A percentile compares a stretch with the other conserved stretches of the same genome.
These are phyloP conservation scores for Boletus sp. DNA, from an alignment of 768 basidiomycete genomes.

Conservation along the genomic window DNA sequence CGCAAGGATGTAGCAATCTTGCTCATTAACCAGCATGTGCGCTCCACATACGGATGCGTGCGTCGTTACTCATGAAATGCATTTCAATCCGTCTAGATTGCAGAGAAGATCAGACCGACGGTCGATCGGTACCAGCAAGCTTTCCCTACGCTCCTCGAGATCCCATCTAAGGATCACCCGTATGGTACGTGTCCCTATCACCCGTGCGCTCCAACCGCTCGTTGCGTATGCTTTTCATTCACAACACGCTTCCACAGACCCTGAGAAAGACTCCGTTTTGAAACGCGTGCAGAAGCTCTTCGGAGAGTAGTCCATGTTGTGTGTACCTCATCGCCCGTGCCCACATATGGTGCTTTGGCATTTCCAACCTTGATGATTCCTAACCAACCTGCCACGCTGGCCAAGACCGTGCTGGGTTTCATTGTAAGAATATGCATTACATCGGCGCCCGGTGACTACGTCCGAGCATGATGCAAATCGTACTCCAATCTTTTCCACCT, in stretches of 20 bases:
- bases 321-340: conserved; percentile 12
- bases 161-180: conserved; percentile 97
- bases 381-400: conserved; percentile 4
- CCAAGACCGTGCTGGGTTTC: conserved; percentile 24
- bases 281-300: conserved; percentile 96
- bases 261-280: conserved; percentile 91
- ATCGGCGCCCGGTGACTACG: conserved; percentile 17
- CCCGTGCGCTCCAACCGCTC: neutral
- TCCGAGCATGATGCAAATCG: conserved; percentile 13
- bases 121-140: conserved; percentile 95
- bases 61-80: conserved; percentile 9
- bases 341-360: conserved; percentile 5
- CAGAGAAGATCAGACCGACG: conserved; percentile 93
- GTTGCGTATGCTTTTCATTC: conserved; percentile 10
- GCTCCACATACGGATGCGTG: conserved; percentile 26
- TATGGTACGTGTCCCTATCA: conserved; percentile 64
- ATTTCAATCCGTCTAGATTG: conserved; percentile 56
- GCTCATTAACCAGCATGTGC: conserved; percentile 96
- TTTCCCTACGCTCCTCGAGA: conserved; percentile 95
- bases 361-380: conserved; percentile 8
- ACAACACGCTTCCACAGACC: conserved; percentile 55
- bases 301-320: conserved; percentile 63
- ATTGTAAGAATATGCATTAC: conserved; percentile 27
- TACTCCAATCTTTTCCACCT: conserved; percentile 9
- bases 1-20: conserved; percentile 95